A percentile compares a stretch with the other conserved stretches of the same genome.
Conservation (phyloP, 2,329 filamentous ascomycete genomes). For the Ascochyta fabae region DNA sequence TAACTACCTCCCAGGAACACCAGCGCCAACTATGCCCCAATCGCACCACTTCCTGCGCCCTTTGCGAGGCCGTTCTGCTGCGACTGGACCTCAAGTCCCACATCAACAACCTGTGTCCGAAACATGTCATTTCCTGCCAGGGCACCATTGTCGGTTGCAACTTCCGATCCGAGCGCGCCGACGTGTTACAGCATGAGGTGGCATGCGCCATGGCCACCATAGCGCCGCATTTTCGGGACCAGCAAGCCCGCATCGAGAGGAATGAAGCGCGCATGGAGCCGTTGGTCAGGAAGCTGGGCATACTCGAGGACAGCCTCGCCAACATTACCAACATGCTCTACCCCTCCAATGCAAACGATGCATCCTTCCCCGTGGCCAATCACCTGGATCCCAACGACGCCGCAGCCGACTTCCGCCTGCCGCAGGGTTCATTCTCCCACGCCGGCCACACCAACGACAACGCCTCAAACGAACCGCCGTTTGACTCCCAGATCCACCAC, state of each 20-base stretch:
- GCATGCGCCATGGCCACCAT: slow-evolving; percentile 56
- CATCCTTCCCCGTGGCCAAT: slow-evolving; percentile 42
- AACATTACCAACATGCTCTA: slow-evolving; percentile 53
- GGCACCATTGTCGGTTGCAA: slow-evolving; percentile 54
- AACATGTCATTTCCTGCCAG: slow-evolving; percentile 52
- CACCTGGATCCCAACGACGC: slow-evolving; percentile 42
- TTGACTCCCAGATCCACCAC: slow-evolving; percentile 60
- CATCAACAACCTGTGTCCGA: slow-evolving; percentile 51
- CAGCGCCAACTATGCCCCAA: slow-evolving; percentile 60
- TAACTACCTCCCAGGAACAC: slow-evolving; percentile 45
- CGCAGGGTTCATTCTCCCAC: slow-evolving; percentile 44
- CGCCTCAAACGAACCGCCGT: slow-evolving; percentile 45
- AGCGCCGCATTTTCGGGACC: slow-evolving; percentile 52
- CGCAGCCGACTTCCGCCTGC: slow-evolving; percentile 43
- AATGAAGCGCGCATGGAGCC: slow-evolving; percentile 53
- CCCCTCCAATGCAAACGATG: slow-evolving; percentile 40
- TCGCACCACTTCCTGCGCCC: slow-evolving; percentile 52
- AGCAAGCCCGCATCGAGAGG: slow-evolving; percentile 53
- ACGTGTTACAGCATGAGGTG: slow-evolving; percentile 50
- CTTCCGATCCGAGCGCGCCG: slow-evolving; percentile 47
- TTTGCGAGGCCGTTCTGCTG: slow-evolving; percentile 52
- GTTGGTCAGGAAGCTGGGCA: slow-evolving; percentile 52
- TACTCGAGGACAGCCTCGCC: slow-evolving; percentile 53
- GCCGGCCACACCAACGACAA: slow-evolving; percentile 32
- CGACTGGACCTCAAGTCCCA: slow-evolving; percentile 53